Percentiles rank a stretch among this genome's conserved stretches.
Conservation (phyloP, 495 filamentous ascomycete genomes). For the Xylaria scruposa region DNA sequence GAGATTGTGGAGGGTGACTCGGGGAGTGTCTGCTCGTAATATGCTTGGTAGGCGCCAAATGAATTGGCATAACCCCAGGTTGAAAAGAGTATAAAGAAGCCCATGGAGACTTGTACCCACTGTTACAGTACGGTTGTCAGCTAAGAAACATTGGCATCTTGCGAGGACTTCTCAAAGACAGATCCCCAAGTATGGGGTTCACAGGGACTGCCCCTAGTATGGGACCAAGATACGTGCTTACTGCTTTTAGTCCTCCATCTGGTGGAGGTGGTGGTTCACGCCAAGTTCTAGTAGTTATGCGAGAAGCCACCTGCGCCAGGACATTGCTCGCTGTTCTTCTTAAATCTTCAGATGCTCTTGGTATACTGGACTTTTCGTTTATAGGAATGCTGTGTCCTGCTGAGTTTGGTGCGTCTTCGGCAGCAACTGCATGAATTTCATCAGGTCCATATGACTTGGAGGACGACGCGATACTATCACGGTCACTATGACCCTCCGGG, state of each 20-base stretch:
- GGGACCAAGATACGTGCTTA: constrained; percentile 8
- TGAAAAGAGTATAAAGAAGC: constrained; percentile 69
- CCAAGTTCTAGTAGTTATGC: constrained; percentile 53
- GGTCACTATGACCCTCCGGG: constrained; percentile 10
- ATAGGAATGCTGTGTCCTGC: not conserved
- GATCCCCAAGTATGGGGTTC: not conserved
- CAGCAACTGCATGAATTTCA: not conserved
- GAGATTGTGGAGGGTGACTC: constrained; percentile 57
- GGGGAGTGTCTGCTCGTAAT: constrained; percentile 62
- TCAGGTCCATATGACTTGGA: not conserved
- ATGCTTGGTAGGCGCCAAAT: constrained; percentile 77
- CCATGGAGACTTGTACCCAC: constrained; percentile 72
- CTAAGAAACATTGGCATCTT: not conserved
- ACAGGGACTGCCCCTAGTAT: too few relatives aligned
- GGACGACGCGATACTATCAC: constrained; percentile 9
- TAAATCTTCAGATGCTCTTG: constrained; percentile 33
- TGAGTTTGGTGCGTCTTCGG: not conserved
- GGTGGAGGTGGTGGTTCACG: constrained; percentile 65
- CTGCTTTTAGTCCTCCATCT: constrained; percentile 65
- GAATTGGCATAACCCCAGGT: constrained; percentile 80
- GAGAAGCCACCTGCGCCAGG: constrained; percentile 36
- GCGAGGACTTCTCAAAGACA: too few relatives aligned
- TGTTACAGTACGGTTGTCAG: not conserved
- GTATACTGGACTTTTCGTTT: not conserved
- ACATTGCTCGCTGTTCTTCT: constrained; percentile 40